Evolutionary conservation across 345 rosid genomes (phyloP).

Genomic region (Bretschneidera sinensis): DNA sequence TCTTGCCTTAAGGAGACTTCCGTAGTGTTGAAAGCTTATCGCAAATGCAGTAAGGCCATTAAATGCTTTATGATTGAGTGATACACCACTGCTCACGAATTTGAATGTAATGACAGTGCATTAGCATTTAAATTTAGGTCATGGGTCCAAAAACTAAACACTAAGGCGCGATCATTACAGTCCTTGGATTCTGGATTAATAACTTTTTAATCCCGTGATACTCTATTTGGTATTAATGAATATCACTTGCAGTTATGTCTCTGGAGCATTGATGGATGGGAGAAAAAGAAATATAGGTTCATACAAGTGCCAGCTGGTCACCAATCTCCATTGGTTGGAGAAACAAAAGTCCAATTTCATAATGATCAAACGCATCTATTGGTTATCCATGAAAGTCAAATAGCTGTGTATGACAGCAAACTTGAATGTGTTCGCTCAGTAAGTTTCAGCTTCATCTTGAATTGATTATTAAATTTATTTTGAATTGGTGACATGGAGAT

Average conservation of each 20-base stretch:
- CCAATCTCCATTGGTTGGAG: slow-evolving; percentile 31
- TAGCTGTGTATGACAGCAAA: slow-evolving; percentile 40
- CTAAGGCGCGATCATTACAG: too few relatives aligned
- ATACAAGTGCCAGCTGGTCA: slow-evolving; percentile 10
- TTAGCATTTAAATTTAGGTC: too few relatives aligned
- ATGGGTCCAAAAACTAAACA: too few relatives aligned
- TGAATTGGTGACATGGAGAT: too few relatives aligned
- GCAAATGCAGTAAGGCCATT: too few relatives aligned
- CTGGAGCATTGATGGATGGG: neutral
- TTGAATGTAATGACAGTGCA: too few relatives aligned
- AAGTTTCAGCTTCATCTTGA: slow-evolving; percentile 12
- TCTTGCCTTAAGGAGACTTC: too few relatives aligned
- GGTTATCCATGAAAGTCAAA: slow-evolving; percentile 43
- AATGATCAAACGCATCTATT: slow-evolving; percentile 40
- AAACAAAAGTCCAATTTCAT: slow-evolving; percentile 48
- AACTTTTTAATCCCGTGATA: neutral
- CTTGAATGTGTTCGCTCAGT: slow-evolving; percentile 40
- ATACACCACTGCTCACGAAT: too few relatives aligned
- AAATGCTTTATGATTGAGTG: too few relatives aligned
- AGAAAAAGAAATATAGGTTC: neutral
- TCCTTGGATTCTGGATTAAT: neutral
- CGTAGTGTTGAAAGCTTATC: too few relatives aligned
- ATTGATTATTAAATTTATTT: too few relatives aligned
- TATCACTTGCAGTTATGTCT: neutral
- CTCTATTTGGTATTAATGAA: too few relatives aligned